These are phyloP conservation scores for Forsythia suspensa DNA, from an alignment of 257 asterid genomes.

Conservation along the genomic window DNA sequence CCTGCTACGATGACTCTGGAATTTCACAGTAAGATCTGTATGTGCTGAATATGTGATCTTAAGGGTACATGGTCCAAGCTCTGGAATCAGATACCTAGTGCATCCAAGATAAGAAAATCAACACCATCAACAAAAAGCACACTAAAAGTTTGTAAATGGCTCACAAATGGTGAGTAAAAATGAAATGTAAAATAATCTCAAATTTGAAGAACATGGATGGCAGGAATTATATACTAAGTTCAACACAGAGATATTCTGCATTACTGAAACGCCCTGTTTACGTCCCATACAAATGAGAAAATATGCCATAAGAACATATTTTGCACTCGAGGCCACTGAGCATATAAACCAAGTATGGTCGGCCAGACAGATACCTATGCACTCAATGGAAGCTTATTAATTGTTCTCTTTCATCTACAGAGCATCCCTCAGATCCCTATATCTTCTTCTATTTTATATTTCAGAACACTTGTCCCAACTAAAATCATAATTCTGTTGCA, in stretches of 20 bases:
- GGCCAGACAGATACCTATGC: neutral
- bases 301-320: constrained; percentile 1
- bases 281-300: neutral
- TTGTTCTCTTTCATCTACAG: neutral
- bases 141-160: neutral
- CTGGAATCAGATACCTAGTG: constrained; percentile 79
- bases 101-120: constrained; percentile 20
- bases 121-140: constrained; percentile 20
- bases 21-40: constrained; percentile 91
- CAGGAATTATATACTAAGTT: neutral
- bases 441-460: constrained; percentile 3
- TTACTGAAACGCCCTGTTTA: neutral
- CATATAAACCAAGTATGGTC: neutral
- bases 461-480: constrained; percentile 2
- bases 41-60: constrained; percentile 92
- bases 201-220: constrained; percentile 13
- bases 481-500: constrained; percentile 3
- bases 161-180: neutral
- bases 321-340: neutral
- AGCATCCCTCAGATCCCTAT: constrained; percentile 2
- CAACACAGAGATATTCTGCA: neutral
- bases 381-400: neutral
- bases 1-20: constrained; percentile 93
- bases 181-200: neutral
- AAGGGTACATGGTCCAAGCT: constrained; percentile 83